A percentile compares a stretch with the other conserved stretches of the same genome.
These are phyloP conservation scores for Alternaria consortialis DNA, from an alignment of 2,329 filamentous ascomycete species.

Conservation along the genomic window DNA sequence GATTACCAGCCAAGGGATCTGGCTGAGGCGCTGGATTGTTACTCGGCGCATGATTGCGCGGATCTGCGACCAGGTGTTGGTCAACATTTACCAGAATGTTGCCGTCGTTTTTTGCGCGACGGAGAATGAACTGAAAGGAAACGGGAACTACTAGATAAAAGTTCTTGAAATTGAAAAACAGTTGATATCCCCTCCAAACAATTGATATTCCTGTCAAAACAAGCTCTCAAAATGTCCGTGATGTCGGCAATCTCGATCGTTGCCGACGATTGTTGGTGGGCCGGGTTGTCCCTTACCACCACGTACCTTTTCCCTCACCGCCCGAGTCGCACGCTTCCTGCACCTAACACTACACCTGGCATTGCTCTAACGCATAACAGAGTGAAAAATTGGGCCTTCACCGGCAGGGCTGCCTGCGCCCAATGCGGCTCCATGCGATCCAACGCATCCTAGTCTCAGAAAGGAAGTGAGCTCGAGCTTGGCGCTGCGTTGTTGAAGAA, in stretches of 20 bases:
- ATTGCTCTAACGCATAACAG: conserved; percentile 26
- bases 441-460: conserved; percentile 22
- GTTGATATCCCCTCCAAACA: conserved; percentile 28
- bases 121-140: conserved; percentile 21
- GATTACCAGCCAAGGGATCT: conserved; percentile 27
- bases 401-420: conserved; percentile 27
- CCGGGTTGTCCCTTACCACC: conserved; percentile 23
- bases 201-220: not conserved
- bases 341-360: conserved; percentile 22
- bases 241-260: conserved; percentile 4
- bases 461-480: conserved; percentile 20
- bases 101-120: conserved; percentile 15
- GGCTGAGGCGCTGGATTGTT: conserved; percentile 41
- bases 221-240: not conserved
- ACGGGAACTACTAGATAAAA: conserved; percentile 36
- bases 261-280: conserved; percentile 5
- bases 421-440: conserved; percentile 24
- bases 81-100: conserved; percentile 22
- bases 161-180: conserved; percentile 45
- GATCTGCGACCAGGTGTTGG: conserved; percentile 10
- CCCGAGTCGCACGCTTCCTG: conserved; percentile 14
- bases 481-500: conserved; percentile 24
- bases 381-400: conserved; percentile 32
- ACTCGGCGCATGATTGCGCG: conserved; percentile 31
- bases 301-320: conserved; percentile 24